Base-by-base conservation (phyloP, 306 rosid species). In the Astragalus glycyphyllos region DNA sequence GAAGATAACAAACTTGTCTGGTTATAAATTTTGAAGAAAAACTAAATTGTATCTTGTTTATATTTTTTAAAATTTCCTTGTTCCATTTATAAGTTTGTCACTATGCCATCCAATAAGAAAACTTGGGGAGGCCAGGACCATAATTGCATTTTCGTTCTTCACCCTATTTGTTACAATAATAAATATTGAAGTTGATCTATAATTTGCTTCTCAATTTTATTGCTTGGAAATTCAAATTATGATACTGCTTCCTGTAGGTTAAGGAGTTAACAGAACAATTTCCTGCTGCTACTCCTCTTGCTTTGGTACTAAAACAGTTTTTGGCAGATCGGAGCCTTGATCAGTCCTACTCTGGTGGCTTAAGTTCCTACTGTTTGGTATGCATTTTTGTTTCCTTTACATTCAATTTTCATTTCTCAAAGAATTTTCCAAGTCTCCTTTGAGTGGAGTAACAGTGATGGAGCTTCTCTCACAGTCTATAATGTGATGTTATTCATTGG, bases 351-450 rank as follows among this genome's bases (percentile, higher is more conserved):
- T 94, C 98, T 65, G 98, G 98, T 47, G 98, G 98, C 73, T 82
- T 94, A 87, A 94, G 98, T 83, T 94, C 98, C 55, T 91, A 94
- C 77, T 94, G 96, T 77, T 89, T 94, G 98, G 98, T 94, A 82
- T 82, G 89, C 68, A 67, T 53, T 61, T 54, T 68, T 74, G 75
- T 63, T 71, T 72, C 23, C 37, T 46, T 42, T 11, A 17, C 14
- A 8, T 50, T 11, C 20, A 70, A 42, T 57, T 64, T 64, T 47
- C 16, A 6, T 47, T 74, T 71, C 58, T 74, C 38, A 11, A 11
- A 9, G 72, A 72, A 29, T 61, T 64, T 3, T 44, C 20, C 45
- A 8, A 55, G 47, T 53, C 29, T 69, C 29, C 49, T 50, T 44
- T 9, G 55, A 50, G 67, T 32, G 55, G 58, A 44, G 77, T 48